Evolutionary conservation across 2,329 filamentous ascomycete genomes (phyloP), one percentile per base, ranked within the genome.

Genomic region (Sporothrix brasiliensis): DNA sequence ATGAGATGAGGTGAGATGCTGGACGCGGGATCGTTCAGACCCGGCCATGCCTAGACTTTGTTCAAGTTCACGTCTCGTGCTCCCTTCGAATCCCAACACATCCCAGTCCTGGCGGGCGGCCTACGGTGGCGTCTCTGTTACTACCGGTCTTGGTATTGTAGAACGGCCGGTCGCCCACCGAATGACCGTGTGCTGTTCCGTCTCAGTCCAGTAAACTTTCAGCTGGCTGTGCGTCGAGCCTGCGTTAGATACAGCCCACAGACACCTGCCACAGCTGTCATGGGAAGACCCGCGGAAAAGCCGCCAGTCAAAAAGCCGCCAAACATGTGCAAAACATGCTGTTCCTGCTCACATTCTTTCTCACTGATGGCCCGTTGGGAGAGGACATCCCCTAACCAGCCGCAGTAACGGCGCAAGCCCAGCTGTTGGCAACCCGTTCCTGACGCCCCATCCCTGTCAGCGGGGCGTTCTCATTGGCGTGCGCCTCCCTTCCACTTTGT

Each of bases 311-410:
- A 49, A 49, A 61, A 24, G 19, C 16, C 21, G 13, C 21, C 41
- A 63, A 44, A 49, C 60, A 10, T 27, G 60, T 41, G 58, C 58
- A 63, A 63, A 63, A 47, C 58, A 63, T 21, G 58, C 58, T 63
- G 27, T 63, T 61, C 53, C 24, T 9, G 24, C 16, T n/a, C n/a
- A n/a, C n/a, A n/a, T n/a, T n/a, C 53, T 2, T 27, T 13, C n/a
- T 47, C n/a, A 47, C 58, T 47, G 47, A 47, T n/a, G n/a, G 44
- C 58, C n/a, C 19, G 19, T 5, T 24, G 50, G 2, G 27, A 27
- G 27, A 4, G 19, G 7, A 53, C 50, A 24, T 19, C 3, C 19
- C 49, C 13, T 19, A 52, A 21, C 49, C 49, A 21, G 16, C 21
- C 50, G 34, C 6, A 34, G 7, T 30, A 34, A 34, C 34, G 34